These are phyloP conservation scores for Holtermannia corniformis DNA, from an alignment of 768 basidiomycete species.

Conservation along the genomic window DNA sequence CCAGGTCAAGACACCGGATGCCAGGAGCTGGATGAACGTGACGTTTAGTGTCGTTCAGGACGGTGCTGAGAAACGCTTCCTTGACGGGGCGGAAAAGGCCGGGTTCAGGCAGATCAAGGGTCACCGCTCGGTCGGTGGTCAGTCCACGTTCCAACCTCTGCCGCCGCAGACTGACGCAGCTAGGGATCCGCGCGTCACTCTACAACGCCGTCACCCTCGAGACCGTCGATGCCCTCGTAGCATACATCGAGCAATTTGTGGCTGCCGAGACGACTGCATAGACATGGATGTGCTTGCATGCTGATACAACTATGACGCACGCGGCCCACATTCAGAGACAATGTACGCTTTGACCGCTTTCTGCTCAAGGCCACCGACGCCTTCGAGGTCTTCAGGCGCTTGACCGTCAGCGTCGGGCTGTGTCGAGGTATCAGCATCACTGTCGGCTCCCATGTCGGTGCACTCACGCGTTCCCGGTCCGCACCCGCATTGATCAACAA, in stretches of 20 bases:
- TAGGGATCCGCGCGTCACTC: slow-evolving; percentile 72
- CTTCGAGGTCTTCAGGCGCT: slow-evolving; percentile 78
- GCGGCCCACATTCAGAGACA: slow-evolving; percentile 36
- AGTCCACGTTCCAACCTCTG: slow-evolving; percentile 5
- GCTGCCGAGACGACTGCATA: neutral
- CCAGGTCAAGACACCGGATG: slow-evolving; percentile 59
- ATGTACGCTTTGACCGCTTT: slow-evolving; percentile 68
- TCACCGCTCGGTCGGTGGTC: slow-evolving; percentile 59
- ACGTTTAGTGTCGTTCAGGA: slow-evolving; percentile 66
- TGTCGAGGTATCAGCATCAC: neutral
- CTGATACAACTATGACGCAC: slow-evolving; percentile 3
- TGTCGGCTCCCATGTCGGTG: neutral
- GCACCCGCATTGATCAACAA: slow-evolving; percentile 90
- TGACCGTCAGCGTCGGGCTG: slow-evolving; percentile 76
- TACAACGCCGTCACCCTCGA: slow-evolving; percentile 82
- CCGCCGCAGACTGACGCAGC: neutral
- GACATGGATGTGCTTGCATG: neutral
- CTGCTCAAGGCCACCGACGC: slow-evolving; percentile 86
- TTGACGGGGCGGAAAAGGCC: slow-evolving; percentile 65
- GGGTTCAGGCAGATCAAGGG: slow-evolving; percentile 86
- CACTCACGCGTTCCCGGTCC: slow-evolving; percentile 72
- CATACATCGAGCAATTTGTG: slow-evolving; percentile 43
- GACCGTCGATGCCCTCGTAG: slow-evolving; percentile 50
- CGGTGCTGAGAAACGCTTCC: slow-evolving; percentile 61
- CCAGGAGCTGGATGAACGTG: slow-evolving; percentile 92